These are phyloP conservation scores for Vitis rupestris DNA, from an alignment of 164 flowering plant species.

Conservation along the genomic window DNA sequence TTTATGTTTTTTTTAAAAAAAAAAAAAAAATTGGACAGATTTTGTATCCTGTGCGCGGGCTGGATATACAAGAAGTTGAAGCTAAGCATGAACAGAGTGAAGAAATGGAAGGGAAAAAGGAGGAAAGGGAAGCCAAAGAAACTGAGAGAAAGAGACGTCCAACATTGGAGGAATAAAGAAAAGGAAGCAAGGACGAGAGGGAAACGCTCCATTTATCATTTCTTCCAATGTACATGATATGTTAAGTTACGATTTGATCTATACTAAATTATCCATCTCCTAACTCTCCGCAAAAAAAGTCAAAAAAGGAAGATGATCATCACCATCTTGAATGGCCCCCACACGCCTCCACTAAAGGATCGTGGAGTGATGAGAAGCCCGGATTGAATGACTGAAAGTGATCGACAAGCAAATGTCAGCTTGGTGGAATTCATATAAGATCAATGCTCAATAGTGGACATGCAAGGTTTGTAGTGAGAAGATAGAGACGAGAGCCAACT, in stretches of 20 bases:
- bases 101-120: not conserved
- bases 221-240: no score
- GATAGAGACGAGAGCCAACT: not conserved
- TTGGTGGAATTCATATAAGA: not conserved
- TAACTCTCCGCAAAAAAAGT: not conserved
- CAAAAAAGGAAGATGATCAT: not conserved
- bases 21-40: no score
- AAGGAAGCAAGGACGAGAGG: not conserved
- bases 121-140: not conserved
- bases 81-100: conserved; percentile 5
- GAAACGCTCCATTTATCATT: no score
- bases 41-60: no score
- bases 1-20: no score
- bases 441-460: not conserved
- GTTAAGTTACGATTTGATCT: no score
- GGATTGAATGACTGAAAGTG: not conserved
- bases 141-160: not conserved
- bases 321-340: not conserved
- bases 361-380: not conserved
- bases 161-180: conserved; percentile 10
- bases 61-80: not conserved
- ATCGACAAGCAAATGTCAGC: not conserved
- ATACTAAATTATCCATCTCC: no score
- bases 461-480: not conserved
- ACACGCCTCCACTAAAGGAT: conserved; percentile 8